A percentile compares a stretch with the other conserved stretches of the same genome.
These are phyloP conservation scores for Zygotorulaspora florentina DNA, from an alignment of 805 yeast species.

Conservation along the genomic window DNA sequence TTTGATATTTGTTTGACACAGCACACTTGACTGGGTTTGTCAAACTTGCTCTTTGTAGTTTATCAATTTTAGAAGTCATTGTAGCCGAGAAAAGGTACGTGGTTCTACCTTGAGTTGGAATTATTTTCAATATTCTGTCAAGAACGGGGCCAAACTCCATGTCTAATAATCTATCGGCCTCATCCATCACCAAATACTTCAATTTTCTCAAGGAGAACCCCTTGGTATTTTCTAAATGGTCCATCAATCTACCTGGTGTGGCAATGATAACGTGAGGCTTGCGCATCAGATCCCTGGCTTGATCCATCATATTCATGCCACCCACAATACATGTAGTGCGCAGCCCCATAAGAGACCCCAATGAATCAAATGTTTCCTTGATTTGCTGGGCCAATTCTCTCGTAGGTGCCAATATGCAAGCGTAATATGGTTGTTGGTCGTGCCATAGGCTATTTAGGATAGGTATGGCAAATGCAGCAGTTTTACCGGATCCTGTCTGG, in stretches of 20 bases:
- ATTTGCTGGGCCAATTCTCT: constrained; percentile 85
- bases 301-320: constrained; percentile 98
- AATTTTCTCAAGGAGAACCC: constrained; percentile 79
- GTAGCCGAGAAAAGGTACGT: constrained; percentile 94
- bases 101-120: constrained; percentile 76
- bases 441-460: constrained; percentile 87
- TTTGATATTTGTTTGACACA: constrained; percentile 81
- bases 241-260: constrained; percentile 91
- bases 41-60: constrained; percentile 88
- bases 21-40: constrained; percentile 86
- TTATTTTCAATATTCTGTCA: constrained; percentile 75
- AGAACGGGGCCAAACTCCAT: constrained; percentile 95
- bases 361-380: constrained; percentile 90
- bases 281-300: constrained; percentile 87
- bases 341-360: constrained; percentile 91
- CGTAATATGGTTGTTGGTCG: constrained; percentile 82
- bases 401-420: constrained; percentile 82
- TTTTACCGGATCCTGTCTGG: constrained; percentile 96
- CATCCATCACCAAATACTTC: constrained; percentile 88
- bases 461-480: constrained; percentile 98
- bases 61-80: constrained; percentile 91
- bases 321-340: constrained; percentile 87
- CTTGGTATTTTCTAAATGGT: constrained; percentile 87
- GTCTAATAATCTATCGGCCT: constrained; percentile 92
- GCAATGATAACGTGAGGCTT: constrained; percentile 95